Evolutionary conservation across 345 rosid species (phyloP).

Genomic region (Leavenworthia alabamica): DNA sequence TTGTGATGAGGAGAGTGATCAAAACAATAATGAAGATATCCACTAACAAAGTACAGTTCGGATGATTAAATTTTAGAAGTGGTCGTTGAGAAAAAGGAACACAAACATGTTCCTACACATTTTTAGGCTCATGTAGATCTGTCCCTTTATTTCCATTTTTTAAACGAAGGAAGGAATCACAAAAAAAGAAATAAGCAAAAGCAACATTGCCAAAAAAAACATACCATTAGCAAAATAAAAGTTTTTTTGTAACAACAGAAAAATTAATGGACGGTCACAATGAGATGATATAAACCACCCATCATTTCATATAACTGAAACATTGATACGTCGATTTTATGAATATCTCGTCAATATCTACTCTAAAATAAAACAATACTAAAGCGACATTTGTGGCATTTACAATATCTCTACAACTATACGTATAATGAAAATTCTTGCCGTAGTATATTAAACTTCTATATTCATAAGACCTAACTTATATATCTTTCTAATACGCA

Average conservation of each 20-base stretch:
- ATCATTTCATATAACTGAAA: constrained; percentile 24
- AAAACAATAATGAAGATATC: background rate
- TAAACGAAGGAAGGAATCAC: constrained; percentile 11
- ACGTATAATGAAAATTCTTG: background rate
- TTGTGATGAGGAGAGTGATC: background rate
- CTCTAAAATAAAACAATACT: background rate
- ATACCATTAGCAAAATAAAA: background rate
- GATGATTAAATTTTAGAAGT: background rate
- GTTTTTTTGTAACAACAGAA: background rate
- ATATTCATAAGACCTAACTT: background rate
- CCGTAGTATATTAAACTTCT: background rate
- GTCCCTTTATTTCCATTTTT: constrained; percentile 17
- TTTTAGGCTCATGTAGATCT: background rate
- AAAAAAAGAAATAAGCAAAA: constrained; percentile 9
- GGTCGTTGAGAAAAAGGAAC: background rate
- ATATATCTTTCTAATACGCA: background rate
- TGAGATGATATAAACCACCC: constrained; percentile 18
- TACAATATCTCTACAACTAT: background rate
- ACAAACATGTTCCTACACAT: constrained; percentile 21
- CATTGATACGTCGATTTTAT: constrained; percentile 4
- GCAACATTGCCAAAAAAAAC: background rate
- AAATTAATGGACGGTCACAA: constrained; percentile 24
- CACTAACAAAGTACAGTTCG: background rate
- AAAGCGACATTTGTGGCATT: constrained; percentile 16
- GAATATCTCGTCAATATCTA: background rate